Evolutionary conservation across 176 grass and related monocot genomes (phyloP), one percentile per base, ranked within the genome.

Genomic region (Poa annua): DNA sequence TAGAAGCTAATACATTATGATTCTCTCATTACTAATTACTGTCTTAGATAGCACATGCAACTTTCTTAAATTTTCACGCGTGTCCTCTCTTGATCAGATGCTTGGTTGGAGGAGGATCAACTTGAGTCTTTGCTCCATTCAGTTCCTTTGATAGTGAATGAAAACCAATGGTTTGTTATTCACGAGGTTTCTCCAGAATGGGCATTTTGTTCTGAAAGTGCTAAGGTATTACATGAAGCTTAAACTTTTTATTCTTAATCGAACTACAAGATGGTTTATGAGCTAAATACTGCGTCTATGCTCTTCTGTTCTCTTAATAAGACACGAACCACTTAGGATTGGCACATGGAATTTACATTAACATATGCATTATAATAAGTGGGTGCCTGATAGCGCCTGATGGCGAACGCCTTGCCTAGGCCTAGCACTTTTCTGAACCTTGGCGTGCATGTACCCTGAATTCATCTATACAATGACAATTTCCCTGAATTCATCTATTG

Each of bases 181-280:
- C 60, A 50, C 41, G 93, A 96, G 60, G 76, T 99, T 85, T 94
- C 78, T 84, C 93, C 97, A 83, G 91, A 96, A 88, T 88, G 88
- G 76, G 93, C 88, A 11, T 96, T 94, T 89, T 88, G 83, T 79
- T 78, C 75, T 81, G 93, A 96, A 92, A 93, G 55, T 49, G 92
- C 89, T 79, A 99, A 99, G 93, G 97, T 96, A 95, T 21, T 39
- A 4, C 21, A 76, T 47, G n/a, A n/a, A 68, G 16, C 10, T 81
- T 81, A 10, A 70, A 44, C 13, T 63, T 39, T 68, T 17, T 66
- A 21, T 56, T 78, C 56, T 79, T 36, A 53, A 67, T 42, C 59
- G 19, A 66, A 49, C 42, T 68, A 51, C 35, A 33, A 51, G 8
- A 33, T 52, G 25, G 16, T 74, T 14, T 74, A 22, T 49, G 12